Evolutionary conservation across 495 filamentous ascomycete genomes (phyloP), one percentile per base, ranked within the genome.

Genomic region (Neurospora sp.): DNA sequence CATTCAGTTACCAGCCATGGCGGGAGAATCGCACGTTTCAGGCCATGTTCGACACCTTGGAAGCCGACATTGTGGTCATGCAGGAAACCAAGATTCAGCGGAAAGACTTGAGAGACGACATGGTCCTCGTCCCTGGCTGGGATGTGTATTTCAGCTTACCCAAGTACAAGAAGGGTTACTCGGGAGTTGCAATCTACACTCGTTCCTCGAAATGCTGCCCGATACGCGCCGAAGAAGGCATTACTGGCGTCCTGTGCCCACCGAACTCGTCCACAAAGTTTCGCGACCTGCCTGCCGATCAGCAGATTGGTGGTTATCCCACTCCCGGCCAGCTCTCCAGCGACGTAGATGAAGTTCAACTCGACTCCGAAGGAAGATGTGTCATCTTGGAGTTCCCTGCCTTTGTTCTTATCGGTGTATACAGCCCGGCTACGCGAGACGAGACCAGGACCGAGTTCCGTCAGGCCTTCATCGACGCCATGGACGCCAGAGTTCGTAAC

Each of bases 81-180:
- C 96, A 99, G 79, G 96, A 99, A 81, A 91, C 93, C 37, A 99
- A 97, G 83, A 98, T 99, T 69, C 96, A 99, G 78, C 88, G 92
- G 27, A 98, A 97, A 78, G 95, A 99, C 76, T 85, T 99, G 3
- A 85, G 86, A 38, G 96, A 98, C 84, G 96, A 97, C 79, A 98
- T 99, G 94, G 94, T 99, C 16, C 81, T 98, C 6, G 90, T 99
- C 0, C 90, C 93, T 0, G 96, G 96, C 35, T 99, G 96, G 96
- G 96, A 99, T 80, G 97, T 94, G 75, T 97, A 90, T 80, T 98
- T 97, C 82, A 97, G 93, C 78, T 86, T 99, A 8, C 96, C 96
- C 9, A 92, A 89, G 78, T 85, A 96, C 76, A 98, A 98, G 82
- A 97, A 98, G 83, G 96, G 94, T 92, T 99, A 99, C 79, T 96